Base-by-base conservation (phyloP, 345 rosid species). In the Capsella bursapastoris region DNA sequence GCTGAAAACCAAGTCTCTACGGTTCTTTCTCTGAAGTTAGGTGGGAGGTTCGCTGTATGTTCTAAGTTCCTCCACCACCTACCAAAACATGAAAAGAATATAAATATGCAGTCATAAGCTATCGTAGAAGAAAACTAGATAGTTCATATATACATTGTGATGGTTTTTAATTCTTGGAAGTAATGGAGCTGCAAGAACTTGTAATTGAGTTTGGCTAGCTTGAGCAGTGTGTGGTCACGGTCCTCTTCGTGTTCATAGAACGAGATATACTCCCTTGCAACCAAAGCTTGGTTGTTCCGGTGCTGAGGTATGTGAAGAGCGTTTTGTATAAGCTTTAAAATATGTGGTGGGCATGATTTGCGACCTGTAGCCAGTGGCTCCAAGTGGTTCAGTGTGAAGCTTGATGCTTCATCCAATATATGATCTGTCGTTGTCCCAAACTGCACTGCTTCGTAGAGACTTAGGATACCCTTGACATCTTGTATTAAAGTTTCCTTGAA, bases 361-460 rank as follows among this genome's bases (percentile, higher is more conserved):
- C 0, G 38, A 50, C 37, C 25, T 13, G 6, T 57, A 44, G 50
- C 59, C 27, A 72, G 6, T 51, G 61, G 6, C 32, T 72, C 61
- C 44, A 72, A 62, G 31, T 62, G 29, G 50, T 28, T 2, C 4
- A 51, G 0, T 37, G 76, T 56, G 52, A 73, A 73, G 25, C 25
- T 16, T 15, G 50, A 41, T 1, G 82, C 80, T 63, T 84, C 82
- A 15, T 84, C 83, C 40, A 82, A n/a, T 2, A 77, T 61, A 27
- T 66, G 37, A 70, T 84, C 87, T 8, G 37, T 83, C 13, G 66
- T 70, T 14, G 69, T 55, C 31, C 75, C 44, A 2, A 76, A 63
- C 27, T 70, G 38, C 5, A 82, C 50, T 6, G 84, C 85, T 82
- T 84, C 82, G 29, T 82, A 80, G 32, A 84, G 58, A 41, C 82